Evolutionary conservation across 2,329 filamentous ascomycete species (phyloP), one percentile per base, ranked within the genome.

Genomic region (Hirsutella rhossiliensis): DNA sequence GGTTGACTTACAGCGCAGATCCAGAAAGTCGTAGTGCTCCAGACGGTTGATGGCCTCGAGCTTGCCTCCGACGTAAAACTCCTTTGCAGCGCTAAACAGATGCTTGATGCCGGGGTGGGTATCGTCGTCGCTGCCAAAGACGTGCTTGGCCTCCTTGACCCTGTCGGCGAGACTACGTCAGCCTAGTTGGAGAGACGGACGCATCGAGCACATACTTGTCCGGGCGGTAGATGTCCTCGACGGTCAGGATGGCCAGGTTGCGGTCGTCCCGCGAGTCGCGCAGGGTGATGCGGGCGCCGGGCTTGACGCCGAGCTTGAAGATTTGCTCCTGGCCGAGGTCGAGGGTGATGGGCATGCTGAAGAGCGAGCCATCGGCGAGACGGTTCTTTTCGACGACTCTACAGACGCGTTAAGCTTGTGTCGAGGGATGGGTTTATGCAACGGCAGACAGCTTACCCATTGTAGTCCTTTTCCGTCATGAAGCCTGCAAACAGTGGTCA

Each of bases 11-110:
- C 85, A 97, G 73, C 92, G 82, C 47, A 97, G 79, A 59, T 86
- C 92, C 55, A 97, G 87, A 72, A 97, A 97, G 72, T 98, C 92
- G 73, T 98, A 98, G 76, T 98, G 92, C 72, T 94, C 88, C 48
- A 95, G 77, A 55, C 87, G 84, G 76, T 90, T 90, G 63, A 98
- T 82, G 49, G 92, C 92, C 63, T 97, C 87, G 52, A 98, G 71
- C 78, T 94, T 96, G 63, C 92, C 92, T 62, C 92, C 92, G 50
- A 98, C 78, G 67, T 97, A 97, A 66, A 82, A 94, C 48, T 95
- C 88, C 57, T 86, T 73, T 49, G 84, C 82, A 32, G 80, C 82
- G 58, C 80, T 76, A 72, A 83, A 82, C 50, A 98, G 80, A 71
- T 94, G 92, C 68, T 84, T 87, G 65, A 97, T 78, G 48, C 92